These are phyloP conservation scores for Naganishia vaughanmartiniae DNA, from an alignment of 768 basidiomycete genomes.

Conservation along the genomic window DNA sequence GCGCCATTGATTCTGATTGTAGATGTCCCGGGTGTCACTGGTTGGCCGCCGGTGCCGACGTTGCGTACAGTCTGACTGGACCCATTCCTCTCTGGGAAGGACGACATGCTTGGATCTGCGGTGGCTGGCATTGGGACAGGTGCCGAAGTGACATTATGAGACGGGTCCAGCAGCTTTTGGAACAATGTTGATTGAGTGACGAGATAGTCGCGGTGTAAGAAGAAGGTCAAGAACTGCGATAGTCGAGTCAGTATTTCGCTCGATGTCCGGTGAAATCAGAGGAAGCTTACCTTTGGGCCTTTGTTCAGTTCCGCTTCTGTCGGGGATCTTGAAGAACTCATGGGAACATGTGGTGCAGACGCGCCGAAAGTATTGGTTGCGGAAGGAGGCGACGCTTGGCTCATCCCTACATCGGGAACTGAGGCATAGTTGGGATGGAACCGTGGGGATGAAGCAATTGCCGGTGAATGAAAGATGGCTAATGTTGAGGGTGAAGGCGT, in stretches of 20 bases:
- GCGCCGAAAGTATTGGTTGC: slow-evolving; percentile 24
- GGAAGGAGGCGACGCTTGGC: background rate
- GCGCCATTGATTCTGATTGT: slow-evolving; percentile 19
- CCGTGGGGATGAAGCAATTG: background rate
- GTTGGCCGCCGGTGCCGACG: background rate
- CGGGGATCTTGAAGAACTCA: background rate
- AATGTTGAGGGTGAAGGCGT: slow-evolving; percentile 29
- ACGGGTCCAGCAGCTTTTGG: slow-evolving; percentile 63
- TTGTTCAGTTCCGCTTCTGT: slow-evolving; percentile 11
- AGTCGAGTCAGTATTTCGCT: slow-evolving; percentile 24
- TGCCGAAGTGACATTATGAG: slow-evolving; percentile 56
- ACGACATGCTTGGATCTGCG: background rate
- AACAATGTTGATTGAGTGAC: slow-evolving; percentile 65
- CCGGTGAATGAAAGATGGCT: background rate
- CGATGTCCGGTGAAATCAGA: slow-evolving; percentile 1
- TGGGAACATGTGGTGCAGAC: slow-evolving; percentile 23
- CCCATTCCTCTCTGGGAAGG: background rate
- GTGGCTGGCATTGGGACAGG: slow-evolving; percentile 18
- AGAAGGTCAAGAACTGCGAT: slow-evolving; percentile 40
- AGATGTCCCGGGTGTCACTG: background rate
- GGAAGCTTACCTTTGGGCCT: slow-evolving; percentile 32
- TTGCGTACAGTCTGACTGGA: background rate
- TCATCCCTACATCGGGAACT: background rate
- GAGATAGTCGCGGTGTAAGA: slow-evolving; percentile 73
- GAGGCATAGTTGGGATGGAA: background rate